Percentiles rank a stretch among this genome's conserved stretches.
Conservation (phyloP, 345 rosid genomes). For the Aquilaria malaccensis region DNA sequence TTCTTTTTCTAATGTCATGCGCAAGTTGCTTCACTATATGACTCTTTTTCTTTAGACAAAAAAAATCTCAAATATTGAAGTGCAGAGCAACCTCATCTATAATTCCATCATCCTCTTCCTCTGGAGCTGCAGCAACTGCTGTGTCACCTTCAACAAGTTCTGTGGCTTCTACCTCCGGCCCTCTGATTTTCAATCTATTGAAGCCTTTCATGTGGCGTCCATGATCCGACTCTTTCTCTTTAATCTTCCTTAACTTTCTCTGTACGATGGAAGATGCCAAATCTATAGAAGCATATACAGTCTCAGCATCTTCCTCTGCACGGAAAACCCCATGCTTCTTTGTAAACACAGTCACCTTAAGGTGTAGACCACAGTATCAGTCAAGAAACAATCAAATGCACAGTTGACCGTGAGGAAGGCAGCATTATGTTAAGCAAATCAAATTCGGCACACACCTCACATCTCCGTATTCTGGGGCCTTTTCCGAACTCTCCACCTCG, state of each 20-base stretch:
- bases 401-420: neutral
- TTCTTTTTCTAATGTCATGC: no score
- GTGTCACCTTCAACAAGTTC: conserved; percentile 26
- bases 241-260: conserved; percentile 89
- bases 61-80: neutral
- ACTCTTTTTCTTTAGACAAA: no score
- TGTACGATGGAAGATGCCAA: conserved; percentile 70
- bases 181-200: conserved; percentile 55
- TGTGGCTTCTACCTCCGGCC: conserved; percentile 33
- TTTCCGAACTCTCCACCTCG: conserved; percentile 92
- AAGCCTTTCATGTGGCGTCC: conserved; percentile 92
- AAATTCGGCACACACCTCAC: conserved; percentile 47
- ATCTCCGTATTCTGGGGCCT: conserved; percentile 83
- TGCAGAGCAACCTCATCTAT: conserved; percentile 39
- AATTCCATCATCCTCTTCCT: conserved; percentile 34
- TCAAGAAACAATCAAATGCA: neutral
- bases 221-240: conserved; percentile 91
- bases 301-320: conserved; percentile 88
- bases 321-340: conserved; percentile 88
- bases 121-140: conserved; percentile 16
- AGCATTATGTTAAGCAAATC: neutral
- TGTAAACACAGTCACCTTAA: conserved; percentile 76
- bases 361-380: neutral
- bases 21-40: neutral
- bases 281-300: conserved; percentile 70